Evolutionary conservation across 768 basidiomycete species (phyloP), one percentile per base, ranked within the genome.

Genomic region (Pulveroboletus sp.): DNA sequence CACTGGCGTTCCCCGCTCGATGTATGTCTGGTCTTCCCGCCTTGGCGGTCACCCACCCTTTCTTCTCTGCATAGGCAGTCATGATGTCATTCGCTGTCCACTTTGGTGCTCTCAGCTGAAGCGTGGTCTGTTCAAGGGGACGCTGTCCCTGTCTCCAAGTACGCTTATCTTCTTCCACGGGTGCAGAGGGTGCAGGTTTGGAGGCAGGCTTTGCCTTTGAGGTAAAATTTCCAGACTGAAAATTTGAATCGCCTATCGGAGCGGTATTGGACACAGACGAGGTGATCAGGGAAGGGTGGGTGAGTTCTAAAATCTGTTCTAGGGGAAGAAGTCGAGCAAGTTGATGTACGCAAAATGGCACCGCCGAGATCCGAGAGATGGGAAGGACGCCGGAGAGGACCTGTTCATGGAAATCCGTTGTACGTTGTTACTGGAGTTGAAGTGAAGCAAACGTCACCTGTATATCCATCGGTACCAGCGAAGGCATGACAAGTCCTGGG

Each of bases 11-110:
- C 27, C 93, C 94, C 4, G 94, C 90, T 35, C 94, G 80, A 61
- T 91, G 85, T 20, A 88, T 72, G 68, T 98, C 94, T 3, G 93
- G 86, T 53, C 94, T 69, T 2, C 92, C 93, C 6, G 89, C 89
- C 67, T 93, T 89, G 10, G 94, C 93, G 27, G 94, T 97, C 35
- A 93, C 68, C 84, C 86, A 92, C 17, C 89, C 86, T 63, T 86
- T 89, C 49, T 76, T 72, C 43, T 78, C 64, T 2, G 94, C 92
- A 65, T 86, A 88, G 3, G 85, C 83, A 5, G 77, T 81, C 52
- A 96, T 76, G 42, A 97, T 76, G 57, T 91, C 88, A 73, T 87
- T 89, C 5, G 93, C 85, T 1, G 91, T 93, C 94, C 93, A 96
- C 23, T 54, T 43, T 4, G 54, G 36, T 19, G 50, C 52, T 23